phyloP scores from a whole-genome alignment of 108 stramenopile species.

The Cyclotella cryptica region DNA sequence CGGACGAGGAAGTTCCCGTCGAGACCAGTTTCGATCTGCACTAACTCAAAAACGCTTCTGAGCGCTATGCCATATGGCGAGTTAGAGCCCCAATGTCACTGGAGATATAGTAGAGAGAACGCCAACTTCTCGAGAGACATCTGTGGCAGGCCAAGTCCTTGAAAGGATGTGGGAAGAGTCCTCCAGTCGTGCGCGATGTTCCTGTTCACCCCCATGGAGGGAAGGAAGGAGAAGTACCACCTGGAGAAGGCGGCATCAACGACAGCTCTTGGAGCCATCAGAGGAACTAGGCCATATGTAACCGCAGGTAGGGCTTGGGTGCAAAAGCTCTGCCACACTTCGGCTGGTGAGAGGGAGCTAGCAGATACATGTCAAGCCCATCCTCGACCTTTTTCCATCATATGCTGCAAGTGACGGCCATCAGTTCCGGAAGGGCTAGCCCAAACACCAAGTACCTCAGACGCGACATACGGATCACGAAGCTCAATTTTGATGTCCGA shows the following conservation, averaged over 20 bases:
- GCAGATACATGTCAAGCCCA: too few relatives aligned
- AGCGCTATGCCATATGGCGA: neutral
- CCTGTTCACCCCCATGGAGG: constrained; percentile 2
- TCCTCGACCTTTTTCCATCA: too few relatives aligned
- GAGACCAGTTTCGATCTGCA: constrained; percentile 11
- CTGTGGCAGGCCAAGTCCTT: constrained; percentile 22
- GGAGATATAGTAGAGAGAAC: neutral
- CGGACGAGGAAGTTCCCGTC: neutral
- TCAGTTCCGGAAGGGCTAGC: too few relatives aligned
- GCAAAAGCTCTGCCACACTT: too few relatives aligned
- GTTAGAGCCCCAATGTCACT: constrained; percentile 1
- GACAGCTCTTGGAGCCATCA: neutral
- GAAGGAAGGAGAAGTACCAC: neutral
- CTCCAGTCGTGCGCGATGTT: constrained; percentile 7
- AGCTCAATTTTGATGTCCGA: too few relatives aligned
- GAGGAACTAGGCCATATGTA: constrained; percentile 12
- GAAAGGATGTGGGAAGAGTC: neutral
- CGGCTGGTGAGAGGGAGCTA: too few relatives aligned
- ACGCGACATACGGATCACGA: too few relatives aligned
- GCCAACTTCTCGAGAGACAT: neutral
- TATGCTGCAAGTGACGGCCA: too few relatives aligned
- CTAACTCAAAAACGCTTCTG: neutral
- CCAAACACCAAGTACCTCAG: too few relatives aligned
- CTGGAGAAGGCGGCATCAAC: neutral
- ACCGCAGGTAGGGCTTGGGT: neutral